A percentile compares a stretch with the other conserved stretches of the same genome.
Conservation (phyloP, 208 protist genomes). For the Strigomonas culicis region DNA sequence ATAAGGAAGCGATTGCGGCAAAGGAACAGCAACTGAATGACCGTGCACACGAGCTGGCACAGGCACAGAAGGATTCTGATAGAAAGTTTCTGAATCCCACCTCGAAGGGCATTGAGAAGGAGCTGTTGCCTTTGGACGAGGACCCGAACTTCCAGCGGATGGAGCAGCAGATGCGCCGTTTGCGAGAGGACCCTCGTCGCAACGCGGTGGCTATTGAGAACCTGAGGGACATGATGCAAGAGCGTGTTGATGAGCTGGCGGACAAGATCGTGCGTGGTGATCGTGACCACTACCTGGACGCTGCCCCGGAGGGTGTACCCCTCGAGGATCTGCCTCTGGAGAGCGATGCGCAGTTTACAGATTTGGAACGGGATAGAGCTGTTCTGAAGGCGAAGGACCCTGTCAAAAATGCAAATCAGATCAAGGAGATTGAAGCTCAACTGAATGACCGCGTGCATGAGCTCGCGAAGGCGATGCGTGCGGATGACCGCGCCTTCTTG, state of each 20-base stretch:
- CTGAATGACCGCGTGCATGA: constrained; percentile 52
- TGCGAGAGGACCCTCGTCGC: constrained; percentile 13
- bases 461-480: constrained; percentile 35
- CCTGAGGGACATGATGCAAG: constrained; percentile 30
- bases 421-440: constrained; percentile 43
- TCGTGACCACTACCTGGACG: constrained; percentile 55
- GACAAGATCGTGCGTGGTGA: constrained; percentile 40
- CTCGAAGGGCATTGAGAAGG: constrained; percentile 44
- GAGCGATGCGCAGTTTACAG: constrained; percentile 36
- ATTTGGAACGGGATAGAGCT: constrained; percentile 55
- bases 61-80: constrained; percentile 31
- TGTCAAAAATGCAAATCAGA: constrained; percentile 4
- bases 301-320: constrained; percentile 45
- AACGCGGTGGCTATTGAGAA: constrained; percentile 14
- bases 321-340: constrained; percentile 57
- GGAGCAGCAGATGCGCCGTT: constrained; percentile 41
- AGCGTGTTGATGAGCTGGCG: constrained; percentile 35
- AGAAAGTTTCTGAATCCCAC: constrained; percentile 47
- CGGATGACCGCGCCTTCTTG: constrained; percentile 40
- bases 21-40: constrained; percentile 52
- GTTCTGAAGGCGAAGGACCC: constrained; percentile 50
- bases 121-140: constrained; percentile 36
- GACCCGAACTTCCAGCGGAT: constrained; percentile 34
- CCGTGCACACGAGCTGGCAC: constrained; percentile 55
- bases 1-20: constrained; percentile 26